phyloP scores from a whole-genome alignment of 2,329 filamentous ascomycete genomes.

The Purpureocillium lavendulum region DNA sequence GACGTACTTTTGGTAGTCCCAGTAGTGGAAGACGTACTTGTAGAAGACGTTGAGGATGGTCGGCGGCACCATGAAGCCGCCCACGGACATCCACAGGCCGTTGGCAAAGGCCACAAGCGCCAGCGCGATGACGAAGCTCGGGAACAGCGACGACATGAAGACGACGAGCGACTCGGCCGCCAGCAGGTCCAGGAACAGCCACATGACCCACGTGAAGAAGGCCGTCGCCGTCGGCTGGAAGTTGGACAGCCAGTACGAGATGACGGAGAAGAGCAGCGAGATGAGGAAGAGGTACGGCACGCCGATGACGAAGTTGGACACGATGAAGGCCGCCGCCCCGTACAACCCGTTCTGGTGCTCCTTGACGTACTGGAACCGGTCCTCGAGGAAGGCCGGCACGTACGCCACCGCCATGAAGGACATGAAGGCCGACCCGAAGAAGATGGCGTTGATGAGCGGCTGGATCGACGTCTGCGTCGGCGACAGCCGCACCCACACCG shows the following conservation, averaged over 20 bases:
- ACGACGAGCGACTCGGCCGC: conserved; percentile 80
- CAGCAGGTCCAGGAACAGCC: conserved; percentile 77
- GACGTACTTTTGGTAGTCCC: conserved; percentile 79
- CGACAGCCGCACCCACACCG: conserved; percentile 69
- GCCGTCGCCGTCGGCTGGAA: conserved; percentile 56
- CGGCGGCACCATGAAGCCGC: conserved; percentile 71
- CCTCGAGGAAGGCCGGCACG: conserved; percentile 75
- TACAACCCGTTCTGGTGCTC: conserved; percentile 78
- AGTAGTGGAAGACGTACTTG: conserved; percentile 82
- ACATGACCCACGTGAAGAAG: conserved; percentile 74
- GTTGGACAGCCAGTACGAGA: conserved; percentile 74
- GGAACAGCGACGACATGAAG: conserved; percentile 62
- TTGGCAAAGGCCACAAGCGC: conserved; percentile 80
- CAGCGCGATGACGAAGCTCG: conserved; percentile 71
- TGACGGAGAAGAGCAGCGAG: conserved; percentile 62
- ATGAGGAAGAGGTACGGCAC: conserved; percentile 76
- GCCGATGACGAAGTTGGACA: conserved; percentile 77
- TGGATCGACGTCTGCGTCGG: conserved; percentile 66
- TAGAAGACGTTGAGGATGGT: conserved; percentile 72
- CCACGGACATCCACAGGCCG: conserved; percentile 82
- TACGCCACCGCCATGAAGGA: conserved; percentile 80
- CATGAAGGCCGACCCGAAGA: conserved; percentile 69
- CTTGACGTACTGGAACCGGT: conserved; percentile 38
- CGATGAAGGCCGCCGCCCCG: conserved; percentile 61
- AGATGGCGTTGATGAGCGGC: conserved; percentile 75